Percentiles rank a stretch among this genome's conserved stretches.
Evolutionary conservation across 2,329 filamentous ascomycete genomes (phyloP).

Genomic region (Colletotrichum tanaceti): DNA sequence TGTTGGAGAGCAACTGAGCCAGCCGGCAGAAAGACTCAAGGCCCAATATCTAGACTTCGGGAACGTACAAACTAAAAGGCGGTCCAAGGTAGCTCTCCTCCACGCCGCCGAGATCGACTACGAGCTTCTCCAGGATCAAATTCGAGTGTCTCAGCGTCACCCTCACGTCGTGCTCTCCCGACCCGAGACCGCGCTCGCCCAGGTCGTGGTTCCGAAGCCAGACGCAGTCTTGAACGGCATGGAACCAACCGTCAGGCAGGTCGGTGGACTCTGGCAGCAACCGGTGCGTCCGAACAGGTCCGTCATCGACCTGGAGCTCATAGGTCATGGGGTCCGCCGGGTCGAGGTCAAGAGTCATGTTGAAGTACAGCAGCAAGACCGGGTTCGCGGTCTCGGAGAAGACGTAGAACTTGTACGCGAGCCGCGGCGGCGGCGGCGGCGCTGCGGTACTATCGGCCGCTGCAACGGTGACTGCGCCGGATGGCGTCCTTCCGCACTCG

Average conservation of each 20-base stretch:
- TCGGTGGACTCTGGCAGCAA: constrained; percentile 48
- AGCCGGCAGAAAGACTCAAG: not conserved
- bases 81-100: constrained; percentile 52
- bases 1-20: too few relatives aligned
- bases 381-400: constrained; percentile 44
- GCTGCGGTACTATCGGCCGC: constrained; percentile 38
- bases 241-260: constrained; percentile 60
- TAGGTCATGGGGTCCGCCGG: constrained; percentile 62
- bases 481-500: constrained; percentile 46
- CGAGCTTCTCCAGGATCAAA: constrained; percentile 53
- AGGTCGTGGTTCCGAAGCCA: constrained; percentile 58
- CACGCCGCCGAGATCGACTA: constrained; percentile 49
- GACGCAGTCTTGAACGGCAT: constrained; percentile 61
- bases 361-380: constrained; percentile 51
- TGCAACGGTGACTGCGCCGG: constrained; percentile 42
- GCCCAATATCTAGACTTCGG: not conserved
- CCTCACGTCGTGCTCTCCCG: constrained; percentile 48
- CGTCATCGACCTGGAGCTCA: constrained; percentile 60
- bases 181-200: constrained; percentile 30
- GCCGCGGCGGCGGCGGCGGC: constrained; percentile 42
- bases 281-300: constrained; percentile 47
- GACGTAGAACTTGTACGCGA: constrained; percentile 49
- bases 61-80: constrained; percentile 43
- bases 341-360: constrained; percentile 61
- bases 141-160: constrained; percentile 49